Base-by-base conservation (phyloP, 495 filamentous ascomycete species). In the Hyaloscypha hepaticicola region DNA sequence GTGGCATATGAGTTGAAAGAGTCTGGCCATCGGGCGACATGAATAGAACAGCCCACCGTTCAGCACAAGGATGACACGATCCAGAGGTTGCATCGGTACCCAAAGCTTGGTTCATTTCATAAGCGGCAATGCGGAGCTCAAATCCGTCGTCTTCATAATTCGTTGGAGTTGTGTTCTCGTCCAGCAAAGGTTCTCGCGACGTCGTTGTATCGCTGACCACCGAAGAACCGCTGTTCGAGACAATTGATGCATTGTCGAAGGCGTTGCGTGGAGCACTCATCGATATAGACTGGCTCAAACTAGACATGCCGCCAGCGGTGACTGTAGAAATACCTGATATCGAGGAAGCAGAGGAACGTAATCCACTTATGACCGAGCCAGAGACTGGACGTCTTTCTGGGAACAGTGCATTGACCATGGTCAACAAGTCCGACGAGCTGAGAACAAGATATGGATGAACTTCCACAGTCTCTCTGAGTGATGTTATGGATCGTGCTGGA, bases 1-100 rank as follows among this genome's bases (percentile, higher is more conserved):
- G 87, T 0, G 85, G 87, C 81, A 93, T 88, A 53, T 89, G 85
- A 65, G 89, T 85, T 26, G 84, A 85, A 27, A 95, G 77, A 58
- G 80, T 75, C 67, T 83, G 83, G 16, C 89, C 90, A 77, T 93
- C 85, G 19, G 83, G 75, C 2, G 89, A 87, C 67, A 96, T 83
- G 62, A 92, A 93, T 28, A 96, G 80, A 25, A 95, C 84, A 1
- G 87, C 82, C 88, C 88, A 91, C 50, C 82, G 76, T 72, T 90
- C 88, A 14, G 88, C 88, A 67, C 88, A 90, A 16, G 88, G 88
- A 74, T 91, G 88, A 45, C 85, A 89, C 16, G 80, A 76, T 22
- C 88, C 88, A 59, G 84, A 78, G 16, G 81, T 76, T 25, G 74
- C 83, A 33, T 90, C 88, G 16, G 78, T 66, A 34, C 88, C 87